Base-by-base conservation (phyloP, 192 early-diverging fungal genomes). In the Gorgonomyces haynaldii region DNA sequence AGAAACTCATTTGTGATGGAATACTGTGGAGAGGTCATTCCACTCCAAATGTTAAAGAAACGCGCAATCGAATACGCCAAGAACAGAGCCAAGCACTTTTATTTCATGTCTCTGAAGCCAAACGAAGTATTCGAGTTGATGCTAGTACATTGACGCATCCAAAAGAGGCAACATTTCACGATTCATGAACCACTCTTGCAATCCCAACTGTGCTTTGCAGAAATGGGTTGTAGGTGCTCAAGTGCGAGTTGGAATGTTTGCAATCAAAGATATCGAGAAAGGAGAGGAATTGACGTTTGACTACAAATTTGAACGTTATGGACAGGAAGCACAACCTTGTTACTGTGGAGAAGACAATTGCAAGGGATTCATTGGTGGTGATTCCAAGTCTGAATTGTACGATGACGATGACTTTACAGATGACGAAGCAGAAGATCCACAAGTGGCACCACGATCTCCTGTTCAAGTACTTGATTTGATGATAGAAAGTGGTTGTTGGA, bases 131-230 rank as follows among this genome's bases (percentile, higher is more conserved):
- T 26, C 32, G 6, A 42, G 4, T 22, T 20, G 23, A 37, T 23
- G 26, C 27, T 12, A 91, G 74, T 76, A 93, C 36, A 95, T 99
- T 45, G 96, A 99, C 57, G 96, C 96, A 9, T 89, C 84, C 3
- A 78, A 82, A 44, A 87, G 82, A 44, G 96, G 96, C 12, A 91
- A 89, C 47, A 66, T 91, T 23, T 86, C 92, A 19, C 79, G 96
- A 19, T 99, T 97, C 54, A 91, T 99, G 63, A 99, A 99, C 65
- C 96, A 99, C 62, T 88, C 84, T 47, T 99, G 96, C 65, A 74
- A 76, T 22, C 91, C 96, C 16, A 99, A 99, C 60, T 90, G 91
- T 52, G 85, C 81, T 37, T 64, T 91, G 37, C 87, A 94, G 49
- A 99, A 97, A 57, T 99, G 96, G 96, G 82, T 97, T 35, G 89